Conservation (phyloP, 1,284 basidiomycete genomes). For the Boletus holoroseus region DNA sequence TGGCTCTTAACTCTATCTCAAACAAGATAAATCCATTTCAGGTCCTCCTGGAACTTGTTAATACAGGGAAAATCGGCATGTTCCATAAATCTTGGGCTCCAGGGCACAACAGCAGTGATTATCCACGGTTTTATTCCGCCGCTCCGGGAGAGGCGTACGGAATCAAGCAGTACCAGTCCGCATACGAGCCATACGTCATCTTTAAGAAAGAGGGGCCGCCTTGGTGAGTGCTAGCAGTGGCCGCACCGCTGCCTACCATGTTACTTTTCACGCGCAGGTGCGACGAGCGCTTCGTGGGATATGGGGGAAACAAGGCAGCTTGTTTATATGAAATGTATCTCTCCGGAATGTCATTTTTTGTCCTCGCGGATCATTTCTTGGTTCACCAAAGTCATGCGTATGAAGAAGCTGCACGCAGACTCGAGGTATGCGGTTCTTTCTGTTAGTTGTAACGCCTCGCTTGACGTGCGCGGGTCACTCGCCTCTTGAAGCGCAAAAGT, state of each 20-base stretch:
- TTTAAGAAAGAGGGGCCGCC: slow-evolving; percentile 70
- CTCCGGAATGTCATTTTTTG: slow-evolving; percentile 68
- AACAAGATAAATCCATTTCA: slow-evolving; percentile 26
- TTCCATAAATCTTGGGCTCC: slow-evolving; percentile 74
- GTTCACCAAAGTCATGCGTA: slow-evolving; percentile 81
- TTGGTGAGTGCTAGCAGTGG: slow-evolving; percentile 43
- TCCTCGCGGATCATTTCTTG: slow-evolving; percentile 79
- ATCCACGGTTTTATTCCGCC: slow-evolving; percentile 60
- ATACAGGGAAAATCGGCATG: slow-evolving; percentile 53
- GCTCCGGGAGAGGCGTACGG: slow-evolving; percentile 65
- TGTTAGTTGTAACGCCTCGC: neutral
- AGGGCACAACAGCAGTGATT: slow-evolving; percentile 78
- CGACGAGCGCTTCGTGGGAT: slow-evolving; percentile 84
- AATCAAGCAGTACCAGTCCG: slow-evolving; percentile 67
- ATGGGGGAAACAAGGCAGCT: slow-evolving; percentile 69
- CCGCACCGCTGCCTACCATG: neutral
- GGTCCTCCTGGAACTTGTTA: slow-evolving; percentile 53
- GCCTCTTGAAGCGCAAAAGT: slow-evolving; percentile 50
- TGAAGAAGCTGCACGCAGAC: slow-evolving; percentile 64
- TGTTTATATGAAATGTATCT: slow-evolving; percentile 64
- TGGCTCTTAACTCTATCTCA: neutral
- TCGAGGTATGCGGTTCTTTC: slow-evolving; percentile 46
- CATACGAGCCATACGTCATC: slow-evolving; percentile 82
- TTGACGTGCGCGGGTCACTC: neutral
- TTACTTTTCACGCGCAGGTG: slow-evolving; percentile 44